Percentiles rank a stretch among this genome's conserved stretches.
Evolutionary conservation across 1,284 basidiomycete genomes (phyloP).

Genomic region (Inonotus hispidus): DNA sequence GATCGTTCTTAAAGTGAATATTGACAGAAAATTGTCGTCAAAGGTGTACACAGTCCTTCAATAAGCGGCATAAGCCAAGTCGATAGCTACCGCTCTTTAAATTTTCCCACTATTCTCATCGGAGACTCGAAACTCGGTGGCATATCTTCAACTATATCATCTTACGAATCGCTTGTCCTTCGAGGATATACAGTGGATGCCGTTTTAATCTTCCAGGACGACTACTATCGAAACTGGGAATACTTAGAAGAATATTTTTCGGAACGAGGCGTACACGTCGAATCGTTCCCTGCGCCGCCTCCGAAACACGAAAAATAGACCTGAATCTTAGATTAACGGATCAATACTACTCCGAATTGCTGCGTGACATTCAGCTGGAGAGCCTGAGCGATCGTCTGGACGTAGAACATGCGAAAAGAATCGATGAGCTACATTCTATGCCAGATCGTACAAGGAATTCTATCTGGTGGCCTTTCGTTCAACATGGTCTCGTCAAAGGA

Average conservation of each 20-base stretch:
- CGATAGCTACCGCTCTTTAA: slow-evolving; percentile 79
- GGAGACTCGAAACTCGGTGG: slow-evolving; percentile 90
- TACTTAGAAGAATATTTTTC: slow-evolving; percentile 80
- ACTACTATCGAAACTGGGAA: slow-evolving; percentile 83
- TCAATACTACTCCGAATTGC: slow-evolving; percentile 61
- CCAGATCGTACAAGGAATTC: slow-evolving; percentile 70
- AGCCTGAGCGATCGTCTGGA: slow-evolving; percentile 60
- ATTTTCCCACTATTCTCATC: slow-evolving; percentile 83
- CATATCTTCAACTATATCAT: slow-evolving; percentile 90
- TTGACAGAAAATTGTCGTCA: background rate
- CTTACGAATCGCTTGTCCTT: slow-evolving; percentile 88
- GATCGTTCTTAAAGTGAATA: background rate
- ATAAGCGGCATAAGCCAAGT: slow-evolving; percentile 84
- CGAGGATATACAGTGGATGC: slow-evolving; percentile 88
- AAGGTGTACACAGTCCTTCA: slow-evolving; percentile 91
- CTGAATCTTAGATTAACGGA: slow-evolving; percentile 58
- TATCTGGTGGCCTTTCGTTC: slow-evolving; percentile 98
- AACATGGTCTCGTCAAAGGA: slow-evolving; percentile 72
- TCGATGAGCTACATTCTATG: slow-evolving; percentile 74
- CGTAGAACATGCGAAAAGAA: slow-evolving; percentile 52
- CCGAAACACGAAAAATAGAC: slow-evolving; percentile 36
- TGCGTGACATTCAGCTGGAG: slow-evolving; percentile 39
- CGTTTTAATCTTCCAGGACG: slow-evolving; percentile 83
- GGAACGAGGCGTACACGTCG: slow-evolving; percentile 61
- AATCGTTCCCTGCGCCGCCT: slow-evolving; percentile 58